Percentiles rank a stretch among this genome's conserved stretches.
These are phyloP conservation scores for Cephalotrichum gorgonifer DNA, from an alignment of 2,329 filamentous ascomycete species.

Conservation along the genomic window DNA sequence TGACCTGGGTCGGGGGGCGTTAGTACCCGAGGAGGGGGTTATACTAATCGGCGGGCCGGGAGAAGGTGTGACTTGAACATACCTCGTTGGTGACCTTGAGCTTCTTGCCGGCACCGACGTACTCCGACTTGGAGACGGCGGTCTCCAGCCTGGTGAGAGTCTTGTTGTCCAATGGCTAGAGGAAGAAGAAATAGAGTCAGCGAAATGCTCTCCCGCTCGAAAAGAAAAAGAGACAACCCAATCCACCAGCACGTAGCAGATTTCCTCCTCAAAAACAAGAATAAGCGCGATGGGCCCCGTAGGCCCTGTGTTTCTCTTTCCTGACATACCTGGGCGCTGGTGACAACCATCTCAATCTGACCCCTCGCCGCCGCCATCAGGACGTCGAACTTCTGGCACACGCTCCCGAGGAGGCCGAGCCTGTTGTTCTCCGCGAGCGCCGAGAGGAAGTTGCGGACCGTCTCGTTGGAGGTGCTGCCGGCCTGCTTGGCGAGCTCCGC, in stretches of 20 bases:
- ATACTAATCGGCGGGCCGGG: neutral
- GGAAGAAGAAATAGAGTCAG: conserved; percentile 14
- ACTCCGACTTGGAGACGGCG: conserved; percentile 81
- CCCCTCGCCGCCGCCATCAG: conserved; percentile 84
- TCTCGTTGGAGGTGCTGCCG: conserved; percentile 58
- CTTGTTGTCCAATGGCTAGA: conserved; percentile 74
- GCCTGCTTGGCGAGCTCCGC: conserved; percentile 79
- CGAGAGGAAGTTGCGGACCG: conserved; percentile 86
- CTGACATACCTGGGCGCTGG: conserved; percentile 77
- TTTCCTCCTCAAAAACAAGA: no score
- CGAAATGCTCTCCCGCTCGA: no score
- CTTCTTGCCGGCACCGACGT: conserved; percentile 87
- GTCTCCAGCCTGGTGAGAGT: conserved; percentile 77
- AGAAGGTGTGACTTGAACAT: conserved; percentile 9
- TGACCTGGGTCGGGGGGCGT: conserved; percentile 53
- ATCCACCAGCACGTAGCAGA: no score
- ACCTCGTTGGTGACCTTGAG: conserved; percentile 93
- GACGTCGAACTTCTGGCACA: conserved; percentile 76
- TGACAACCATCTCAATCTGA: conserved; percentile 88
- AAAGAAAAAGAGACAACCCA: no score
- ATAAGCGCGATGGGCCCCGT: no score
- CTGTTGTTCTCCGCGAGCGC: conserved; percentile 96
- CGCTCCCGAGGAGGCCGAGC: conserved; percentile 67
- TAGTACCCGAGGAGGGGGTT: no score
- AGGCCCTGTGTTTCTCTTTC: neutral